These are phyloP conservation scores for Dactylorhiza incarnata DNA, from an alignment of 106 monocot species.

Conservation along the genomic window DNA sequence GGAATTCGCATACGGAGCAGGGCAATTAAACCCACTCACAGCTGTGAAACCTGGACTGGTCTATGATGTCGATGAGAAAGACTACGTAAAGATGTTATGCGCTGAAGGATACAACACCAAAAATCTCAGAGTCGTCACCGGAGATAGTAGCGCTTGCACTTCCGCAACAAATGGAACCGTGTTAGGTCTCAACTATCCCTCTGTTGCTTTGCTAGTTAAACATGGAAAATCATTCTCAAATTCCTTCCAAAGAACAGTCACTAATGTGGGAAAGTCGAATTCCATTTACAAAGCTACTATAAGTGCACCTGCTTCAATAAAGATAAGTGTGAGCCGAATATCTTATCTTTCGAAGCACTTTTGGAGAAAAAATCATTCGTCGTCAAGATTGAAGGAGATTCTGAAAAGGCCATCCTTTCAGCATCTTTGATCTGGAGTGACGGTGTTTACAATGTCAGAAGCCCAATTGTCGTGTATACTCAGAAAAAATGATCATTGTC, in stretches of 20 bases:
- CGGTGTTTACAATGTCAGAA: constrained; percentile 27
- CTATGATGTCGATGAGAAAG: constrained; percentile 16
- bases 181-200: constrained; percentile 17
- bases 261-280: too few relatives aligned
- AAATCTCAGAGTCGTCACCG: constrained; percentile 10
- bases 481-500: neutral
- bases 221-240: neutral
- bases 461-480: constrained; percentile 29
- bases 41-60: constrained; percentile 15
- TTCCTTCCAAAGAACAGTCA: constrained; percentile 4
- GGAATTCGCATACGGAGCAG: constrained; percentile 23
- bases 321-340: constrained; percentile 8
- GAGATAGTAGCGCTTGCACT: constrained; percentile 15
- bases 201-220: constrained; percentile 6
- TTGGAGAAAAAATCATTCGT: constrained; percentile 17
- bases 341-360: constrained; percentile 13
- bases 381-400: constrained; percentile 16
- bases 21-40: constrained; percentile 16
- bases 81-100: constrained; percentile 16
- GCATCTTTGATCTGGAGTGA: constrained; percentile 34
- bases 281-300: too few relatives aligned
- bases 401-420: neutral
- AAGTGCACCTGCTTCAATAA: neutral
- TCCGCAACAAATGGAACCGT: constrained; percentile 8
- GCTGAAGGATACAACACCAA: constrained; percentile 18